These are phyloP conservation scores for Stevia rebaudiana DNA, from an alignment of 140 eudicot genomes.

Conservation along the genomic window DNA sequence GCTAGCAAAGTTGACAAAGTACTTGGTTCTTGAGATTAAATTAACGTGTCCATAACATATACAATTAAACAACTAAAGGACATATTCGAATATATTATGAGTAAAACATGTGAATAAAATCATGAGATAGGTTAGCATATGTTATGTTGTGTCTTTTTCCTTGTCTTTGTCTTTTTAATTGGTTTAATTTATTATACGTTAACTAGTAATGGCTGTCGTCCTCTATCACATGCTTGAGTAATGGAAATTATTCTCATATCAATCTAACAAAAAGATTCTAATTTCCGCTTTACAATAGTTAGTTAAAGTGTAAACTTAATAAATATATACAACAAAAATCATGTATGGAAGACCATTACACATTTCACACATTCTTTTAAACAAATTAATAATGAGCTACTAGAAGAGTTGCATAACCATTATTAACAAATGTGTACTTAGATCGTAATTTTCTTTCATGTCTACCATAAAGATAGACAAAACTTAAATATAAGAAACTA, in stretches of 20 bases:
- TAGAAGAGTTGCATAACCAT: too few species aligned
- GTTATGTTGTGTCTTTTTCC: slow-evolving; percentile 5
- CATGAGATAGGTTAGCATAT: neutral
- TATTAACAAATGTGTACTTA: too few species aligned
- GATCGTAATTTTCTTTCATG: too few species aligned
- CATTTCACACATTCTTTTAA: neutral
- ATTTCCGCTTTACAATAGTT: neutral
- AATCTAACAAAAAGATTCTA: neutral
- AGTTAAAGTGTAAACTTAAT: neutral
- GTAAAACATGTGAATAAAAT: neutral
- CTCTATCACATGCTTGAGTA: neutral
- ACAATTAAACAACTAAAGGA: neutral
- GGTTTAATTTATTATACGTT: neutral
- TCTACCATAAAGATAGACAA: too few species aligned
- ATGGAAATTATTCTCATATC: neutral
- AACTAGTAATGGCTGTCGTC: neutral
- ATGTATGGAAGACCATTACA: neutral
- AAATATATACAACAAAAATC: neutral
- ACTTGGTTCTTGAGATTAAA: neutral
- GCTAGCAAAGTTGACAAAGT: too few species aligned
- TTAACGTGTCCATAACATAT: neutral
- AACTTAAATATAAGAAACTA: too few species aligned
- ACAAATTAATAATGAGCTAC: too few species aligned
- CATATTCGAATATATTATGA: neutral
- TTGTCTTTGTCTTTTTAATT: slow-evolving; percentile 2